A percentile compares a stretch with the other conserved stretches of the same genome.
These are phyloP conservation scores for Alternaria incomplexa DNA, from an alignment of 2,329 filamentous ascomycete genomes.

Conservation along the genomic window DNA sequence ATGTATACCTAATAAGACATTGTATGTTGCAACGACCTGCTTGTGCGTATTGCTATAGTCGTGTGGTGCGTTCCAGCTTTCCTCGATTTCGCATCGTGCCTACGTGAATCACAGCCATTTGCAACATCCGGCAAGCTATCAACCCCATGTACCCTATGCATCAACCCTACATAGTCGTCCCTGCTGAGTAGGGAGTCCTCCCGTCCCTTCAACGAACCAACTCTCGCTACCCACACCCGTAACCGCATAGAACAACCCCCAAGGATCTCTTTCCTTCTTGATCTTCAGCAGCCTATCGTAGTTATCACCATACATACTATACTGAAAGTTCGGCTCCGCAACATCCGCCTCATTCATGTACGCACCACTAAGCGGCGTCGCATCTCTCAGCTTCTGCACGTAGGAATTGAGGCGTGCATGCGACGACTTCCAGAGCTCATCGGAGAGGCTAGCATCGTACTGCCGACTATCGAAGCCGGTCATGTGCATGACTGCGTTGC, in stretches of 20 bases:
- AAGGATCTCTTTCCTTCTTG: conserved; percentile 34
- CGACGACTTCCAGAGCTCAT: conserved; percentile 27
- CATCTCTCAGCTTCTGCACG: conserved; percentile 32
- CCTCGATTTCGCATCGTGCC: too few species aligned
- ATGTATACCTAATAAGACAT: too few species aligned
- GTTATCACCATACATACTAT: conserved; percentile 34
- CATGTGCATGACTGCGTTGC: conserved; percentile 33
- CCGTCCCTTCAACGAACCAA: conserved; percentile 31
- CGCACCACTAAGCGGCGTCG: conserved; percentile 34
- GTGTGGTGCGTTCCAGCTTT: too few species aligned
- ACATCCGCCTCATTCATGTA: conserved; percentile 46
- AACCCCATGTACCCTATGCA: neutral
- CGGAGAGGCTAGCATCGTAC: conserved; percentile 22
- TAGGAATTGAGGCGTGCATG: conserved; percentile 30
- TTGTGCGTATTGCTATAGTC: too few species aligned
- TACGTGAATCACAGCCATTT: too few species aligned
- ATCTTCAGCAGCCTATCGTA: conserved; percentile 30
- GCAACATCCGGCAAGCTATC: neutral
- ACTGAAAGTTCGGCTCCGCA: conserved; percentile 34
- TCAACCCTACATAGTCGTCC: conserved; percentile 28
- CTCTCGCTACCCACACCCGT: conserved; percentile 33
- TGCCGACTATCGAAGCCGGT: conserved; percentile 33
- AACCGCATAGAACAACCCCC: conserved; percentile 35
- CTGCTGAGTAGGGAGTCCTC: conserved; percentile 35
- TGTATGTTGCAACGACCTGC: too few species aligned